A percentile compares a stretch with the other conserved stretches of the same genome.
Evolutionary conservation across 2,329 filamentous ascomycete genomes (phyloP).

Genomic region (Apiospora rasikravindrae): DNA sequence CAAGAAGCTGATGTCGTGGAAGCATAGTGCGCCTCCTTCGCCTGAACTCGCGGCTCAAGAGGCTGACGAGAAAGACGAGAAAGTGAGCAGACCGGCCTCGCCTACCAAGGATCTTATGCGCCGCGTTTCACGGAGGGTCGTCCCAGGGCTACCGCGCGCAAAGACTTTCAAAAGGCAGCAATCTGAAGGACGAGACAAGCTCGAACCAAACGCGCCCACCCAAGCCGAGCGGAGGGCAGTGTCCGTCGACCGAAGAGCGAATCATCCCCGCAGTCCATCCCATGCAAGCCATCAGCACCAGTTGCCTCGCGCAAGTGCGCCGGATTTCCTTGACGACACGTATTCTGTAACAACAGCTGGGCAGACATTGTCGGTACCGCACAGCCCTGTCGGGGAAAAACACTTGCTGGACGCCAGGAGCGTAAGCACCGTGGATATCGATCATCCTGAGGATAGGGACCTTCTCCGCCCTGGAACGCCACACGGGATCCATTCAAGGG

Average conservation of each 20-base stretch:
- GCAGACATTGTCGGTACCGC: slow-evolving; percentile 36
- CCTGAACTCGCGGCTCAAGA: slow-evolving; percentile 28
- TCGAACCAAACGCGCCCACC: slow-evolving; percentile 69
- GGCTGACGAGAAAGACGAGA: slow-evolving; percentile 30
- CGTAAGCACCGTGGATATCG: slow-evolving; percentile 28
- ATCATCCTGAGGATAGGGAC: slow-evolving; percentile 19
- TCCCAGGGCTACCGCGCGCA: slow-evolving; percentile 76
- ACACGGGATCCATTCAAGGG: slow-evolving; percentile 26
- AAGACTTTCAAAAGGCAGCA: slow-evolving; percentile 83
- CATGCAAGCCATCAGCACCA: slow-evolving; percentile 35
- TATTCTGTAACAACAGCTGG: slow-evolving; percentile 33
- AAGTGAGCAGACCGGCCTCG: slow-evolving; percentile 31
- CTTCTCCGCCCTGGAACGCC: slow-evolving; percentile 22
- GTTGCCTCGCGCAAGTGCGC: slow-evolving; percentile 54
- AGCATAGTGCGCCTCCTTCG: slow-evolving; percentile 29
- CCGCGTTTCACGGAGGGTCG: slow-evolving; percentile 64
- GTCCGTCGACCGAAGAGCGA: slow-evolving; percentile 63
- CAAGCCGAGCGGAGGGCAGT: slow-evolving; percentile 72
- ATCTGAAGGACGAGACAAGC: slow-evolving; percentile 77
- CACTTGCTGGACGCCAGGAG: slow-evolving; percentile 35
- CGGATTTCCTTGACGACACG: slow-evolving; percentile 47
- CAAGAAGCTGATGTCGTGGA: slow-evolving; percentile 33
- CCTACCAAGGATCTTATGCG: slow-evolving; percentile 43
- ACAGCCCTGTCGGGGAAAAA: slow-evolving; percentile 41
- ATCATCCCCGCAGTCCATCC: slow-evolving; percentile 42